Base-by-base conservation (phyloP, 208 protist species). In the Trypanosoma caninum region DNA sequence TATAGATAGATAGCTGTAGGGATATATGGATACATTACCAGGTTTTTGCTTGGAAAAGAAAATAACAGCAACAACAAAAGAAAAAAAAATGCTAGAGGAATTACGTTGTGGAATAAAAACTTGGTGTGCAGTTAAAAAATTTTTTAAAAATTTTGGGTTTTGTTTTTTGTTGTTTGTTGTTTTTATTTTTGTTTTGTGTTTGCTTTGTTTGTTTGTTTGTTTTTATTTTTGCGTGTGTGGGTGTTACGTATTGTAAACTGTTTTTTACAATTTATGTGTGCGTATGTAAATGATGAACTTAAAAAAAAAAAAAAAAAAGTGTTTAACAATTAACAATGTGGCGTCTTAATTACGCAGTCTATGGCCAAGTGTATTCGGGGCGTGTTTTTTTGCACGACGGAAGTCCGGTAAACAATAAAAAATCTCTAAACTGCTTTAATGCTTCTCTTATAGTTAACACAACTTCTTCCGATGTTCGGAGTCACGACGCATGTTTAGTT, bases 341-440 rank as follows among this genome's bases (percentile, higher is more conserved):
- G 52, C 63, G 54, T 40, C 34, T 60, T 23, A 30, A 14, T 1
- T 61, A 41, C 48, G 53, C 45, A 27, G 28, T 69, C 18, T 20
- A 62, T 40, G 61, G 61, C 14, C 16, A 53, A n/a, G n/a, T n/a
- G n/a, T n/a, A 18, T 33, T 38, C 9, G 2, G 3, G 1, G 48
- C 44, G 16, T 40, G 27, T 20, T 34, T 23, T 23, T 20, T 4
- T 0, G 28, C 46, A 9, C 30, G 16, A 23, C n/a, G n/a, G n/a
- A n/a, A n/a, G n/a, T n/a, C n/a, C n/a, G n/a, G n/a, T n/a, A n/a
- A n/a, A n/a, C n/a, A n/a, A n/a, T n/a, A n/a, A n/a, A n/a, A n/a
- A n/a, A 34, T 22, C 5, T 40, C 46, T 20, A 7, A 33, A 16
- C 25, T 67, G 61, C 22, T n/a, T 16, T 23, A 30, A 53, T 25